Conservation (phyloP, 2,329 filamentous ascomycete genomes). For the Biscogniauxia mediterranea region DNA sequence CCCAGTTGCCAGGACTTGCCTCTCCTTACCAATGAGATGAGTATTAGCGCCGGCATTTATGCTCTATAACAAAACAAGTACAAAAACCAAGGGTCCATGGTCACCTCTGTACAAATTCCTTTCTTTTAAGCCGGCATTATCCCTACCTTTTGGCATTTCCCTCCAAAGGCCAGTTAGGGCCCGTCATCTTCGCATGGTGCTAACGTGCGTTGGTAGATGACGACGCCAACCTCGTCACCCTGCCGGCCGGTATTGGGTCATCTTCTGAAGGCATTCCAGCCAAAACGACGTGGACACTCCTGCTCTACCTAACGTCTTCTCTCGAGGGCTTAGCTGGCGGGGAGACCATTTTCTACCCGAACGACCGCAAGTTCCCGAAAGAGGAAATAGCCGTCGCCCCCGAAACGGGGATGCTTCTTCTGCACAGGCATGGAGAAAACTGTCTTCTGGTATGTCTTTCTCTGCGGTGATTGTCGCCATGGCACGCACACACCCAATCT, state of each 20-base stretch:
- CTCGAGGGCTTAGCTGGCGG: slow-evolving; percentile 76
- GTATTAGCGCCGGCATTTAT: background rate
- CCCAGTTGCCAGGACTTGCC: background rate
- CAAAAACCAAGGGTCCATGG: background rate
- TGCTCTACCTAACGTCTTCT: slow-evolving; percentile 80
- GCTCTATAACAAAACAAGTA: background rate
- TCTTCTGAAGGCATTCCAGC: slow-evolving; percentile 43
- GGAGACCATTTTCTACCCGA: slow-evolving; percentile 88
- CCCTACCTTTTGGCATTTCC: slow-evolving; percentile 1
- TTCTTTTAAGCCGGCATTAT: slow-evolving; percentile 4
- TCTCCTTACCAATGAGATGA: background rate
- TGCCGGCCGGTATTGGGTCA: slow-evolving; percentile 42
- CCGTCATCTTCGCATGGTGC: slow-evolving; percentile 5
- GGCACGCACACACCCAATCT: slow-evolving; percentile 2
- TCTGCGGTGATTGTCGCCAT: background rate
- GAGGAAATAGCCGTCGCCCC: slow-evolving; percentile 70
- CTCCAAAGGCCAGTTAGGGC: background rate
- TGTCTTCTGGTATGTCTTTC: slow-evolving; percentile 67
- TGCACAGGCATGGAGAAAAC: slow-evolving; percentile 86
- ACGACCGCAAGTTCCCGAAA: slow-evolving; percentile 53
- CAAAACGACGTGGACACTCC: slow-evolving; percentile 85
- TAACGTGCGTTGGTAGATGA: slow-evolving; percentile 61
- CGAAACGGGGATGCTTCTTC: slow-evolving; percentile 79
- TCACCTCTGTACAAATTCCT: background rate
- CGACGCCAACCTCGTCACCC: slow-evolving; percentile 71